Base-by-base conservation (phyloP, 352 stramenopile species). In the Phytophthora agathidicida region DNA sequence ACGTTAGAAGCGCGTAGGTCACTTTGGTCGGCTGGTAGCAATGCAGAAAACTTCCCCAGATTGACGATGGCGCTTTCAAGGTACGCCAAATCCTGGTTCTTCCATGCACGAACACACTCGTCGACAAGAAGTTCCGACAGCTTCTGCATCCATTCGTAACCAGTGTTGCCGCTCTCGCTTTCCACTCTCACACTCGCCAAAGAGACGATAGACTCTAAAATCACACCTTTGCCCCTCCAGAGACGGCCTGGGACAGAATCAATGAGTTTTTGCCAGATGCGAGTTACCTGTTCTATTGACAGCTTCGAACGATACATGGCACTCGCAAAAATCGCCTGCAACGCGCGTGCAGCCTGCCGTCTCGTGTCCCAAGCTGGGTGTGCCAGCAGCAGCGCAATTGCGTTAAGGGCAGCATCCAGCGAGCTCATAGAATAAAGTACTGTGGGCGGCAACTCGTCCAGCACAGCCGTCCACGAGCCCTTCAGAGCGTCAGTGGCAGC, bases 281-380 rank as follows among this genome's bases (percentile, higher is more conserved):
- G 68, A 9, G 70, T 66, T 7, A 73, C 63, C 49, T 88, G 83
- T 24, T 69, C 50, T 16, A 39, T 7, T 14, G 73, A 77, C 14
- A 90, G 58, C 42, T 71, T 75, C 8, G 59, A 63, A 20, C 70
- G 65, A 58, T 88, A 88, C 35, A 69, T 73, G 3, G 73, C 67
- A 10, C 63, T 71, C 0, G 58, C 59, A 30, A 90, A 89, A 22
- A 91, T 69, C 17, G 78, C 66, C 24, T 86, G 71, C 11, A 94
- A 61, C 11, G 85, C 81, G n/a, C 65, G 66, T 19, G 79, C 71
- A n/a, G 79, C 85, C 46, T 94, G 85, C 16, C 70, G 68, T 16
- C 85, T 79, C 23, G 80, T 88, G 50, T 91, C 85, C 85, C 85
- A 94, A 32, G 85, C 85, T 10, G 84, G 71, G 56, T 94, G 85